Conservation (phyloP, 257 asterid species). For the Nicotiana sylvestris region DNA sequence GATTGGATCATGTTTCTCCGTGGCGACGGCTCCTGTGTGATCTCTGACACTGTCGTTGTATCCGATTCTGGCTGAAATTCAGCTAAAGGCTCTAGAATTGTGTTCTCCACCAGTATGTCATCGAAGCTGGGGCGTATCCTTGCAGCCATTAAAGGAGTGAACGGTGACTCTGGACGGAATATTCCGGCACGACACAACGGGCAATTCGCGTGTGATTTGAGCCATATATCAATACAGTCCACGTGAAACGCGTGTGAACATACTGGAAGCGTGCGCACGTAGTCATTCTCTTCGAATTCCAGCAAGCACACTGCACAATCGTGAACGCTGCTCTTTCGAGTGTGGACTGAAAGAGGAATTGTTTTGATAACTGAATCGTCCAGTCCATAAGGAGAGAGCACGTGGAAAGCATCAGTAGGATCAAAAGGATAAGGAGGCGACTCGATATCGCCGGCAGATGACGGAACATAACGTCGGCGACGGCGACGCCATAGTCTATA, state of each 20-base stretch:
- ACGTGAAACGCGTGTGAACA: slow-evolving; percentile 88
- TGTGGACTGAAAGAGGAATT: slow-evolving; percentile 74
- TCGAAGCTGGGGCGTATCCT: slow-evolving; percentile 87
- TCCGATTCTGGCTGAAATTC: slow-evolving; percentile 54
- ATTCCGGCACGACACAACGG: slow-evolving; percentile 90
- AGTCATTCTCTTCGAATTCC: slow-evolving; percentile 77
- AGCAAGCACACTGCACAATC: slow-evolving; percentile 90
- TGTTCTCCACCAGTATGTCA: slow-evolving; percentile 54
- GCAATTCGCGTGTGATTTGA: slow-evolving; percentile 91
- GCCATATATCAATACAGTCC: slow-evolving; percentile 94
- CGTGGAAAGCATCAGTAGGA: slow-evolving; percentile 55
- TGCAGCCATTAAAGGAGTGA: slow-evolving; percentile 84
- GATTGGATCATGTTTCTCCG: slow-evolving; percentile 42
- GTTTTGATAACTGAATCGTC: slow-evolving; percentile 79
- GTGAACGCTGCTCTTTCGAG: slow-evolving; percentile 46
- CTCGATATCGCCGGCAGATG: slow-evolving; percentile 71
- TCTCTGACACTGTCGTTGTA: slow-evolving; percentile 31
- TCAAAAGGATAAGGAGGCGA: slow-evolving; percentile 73
- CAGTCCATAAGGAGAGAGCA: slow-evolving; percentile 83
- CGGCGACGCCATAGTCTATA: slow-evolving; percentile 69
- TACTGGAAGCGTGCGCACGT: slow-evolving; percentile 81
- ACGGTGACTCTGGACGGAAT: slow-evolving; percentile 72
- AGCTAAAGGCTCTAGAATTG: slow-evolving; percentile 49
- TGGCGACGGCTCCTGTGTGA: slow-evolving; percentile 55
- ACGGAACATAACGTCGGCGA: slow-evolving; percentile 62